Conservation (phyloP, 805 yeast genomes). For the Gaillardinia entomophila region DNA sequence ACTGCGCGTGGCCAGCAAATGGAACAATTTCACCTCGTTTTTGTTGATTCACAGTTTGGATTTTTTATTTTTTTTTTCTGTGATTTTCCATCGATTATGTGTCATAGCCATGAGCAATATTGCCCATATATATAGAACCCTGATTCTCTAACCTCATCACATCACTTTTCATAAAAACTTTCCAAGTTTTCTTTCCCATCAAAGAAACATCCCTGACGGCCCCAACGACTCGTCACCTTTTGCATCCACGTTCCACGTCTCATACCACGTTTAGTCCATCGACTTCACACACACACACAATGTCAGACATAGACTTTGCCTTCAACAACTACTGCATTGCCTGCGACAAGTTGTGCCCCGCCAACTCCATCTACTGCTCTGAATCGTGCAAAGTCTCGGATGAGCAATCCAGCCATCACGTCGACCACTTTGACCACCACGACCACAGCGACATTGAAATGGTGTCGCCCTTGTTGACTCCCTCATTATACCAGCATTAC, state of each 20-base stretch:
- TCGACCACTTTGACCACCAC: constrained; percentile 8
- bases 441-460: constrained; percentile 12
- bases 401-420: constrained; percentile 17
- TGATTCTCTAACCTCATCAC: too few relatives aligned
- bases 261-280: too few relatives aligned
- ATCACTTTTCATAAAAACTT: too few relatives aligned
- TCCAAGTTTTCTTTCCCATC: not conserved
- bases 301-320: constrained; percentile 19
- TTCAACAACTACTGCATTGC: constrained; percentile 33
- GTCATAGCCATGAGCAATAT: not conserved
- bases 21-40: too few relatives aligned
- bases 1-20: too few relatives aligned
- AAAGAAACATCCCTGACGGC: too few relatives aligned
- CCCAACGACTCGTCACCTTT: too few relatives aligned
- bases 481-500: constrained; percentile 23
- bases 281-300: too few relatives aligned
- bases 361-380: constrained; percentile 17
- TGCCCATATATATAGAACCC: too few relatives aligned
- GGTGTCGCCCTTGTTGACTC: constrained; percentile 35
- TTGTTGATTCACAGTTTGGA: constrained; percentile 1
- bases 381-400: constrained; percentile 28
- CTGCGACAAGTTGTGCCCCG: constrained; percentile 24
- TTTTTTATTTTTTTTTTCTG: too few relatives aligned
- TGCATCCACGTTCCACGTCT: too few relatives aligned
- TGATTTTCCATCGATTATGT: too few relatives aligned